Conservation (phyloP, 345 rosid genomes). For the Raphanus sativus region DNA sequence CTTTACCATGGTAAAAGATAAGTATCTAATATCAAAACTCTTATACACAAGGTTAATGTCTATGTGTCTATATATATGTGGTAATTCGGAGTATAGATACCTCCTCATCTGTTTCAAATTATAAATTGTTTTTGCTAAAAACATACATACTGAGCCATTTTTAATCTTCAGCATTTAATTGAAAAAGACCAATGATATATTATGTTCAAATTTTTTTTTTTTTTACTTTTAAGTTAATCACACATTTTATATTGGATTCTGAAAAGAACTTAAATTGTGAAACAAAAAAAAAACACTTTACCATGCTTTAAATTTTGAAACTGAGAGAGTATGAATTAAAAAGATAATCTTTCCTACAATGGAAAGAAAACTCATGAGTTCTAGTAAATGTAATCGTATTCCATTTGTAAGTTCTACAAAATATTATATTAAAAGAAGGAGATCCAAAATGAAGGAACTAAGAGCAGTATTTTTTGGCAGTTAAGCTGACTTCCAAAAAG, state of each 20-base stretch:
- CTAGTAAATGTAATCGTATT: not conserved
- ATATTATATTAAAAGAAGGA: not conserved
- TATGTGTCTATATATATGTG: not conserved
- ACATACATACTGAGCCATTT: no score
- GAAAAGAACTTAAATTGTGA: no score
- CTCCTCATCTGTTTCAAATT: no score
- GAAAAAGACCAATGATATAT: no score
- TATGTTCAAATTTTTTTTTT: no score
- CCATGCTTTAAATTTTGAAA: no score
- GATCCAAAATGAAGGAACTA: slow-evolving; percentile 5
- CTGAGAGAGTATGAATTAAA: not conserved
- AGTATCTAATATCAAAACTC: not conserved
- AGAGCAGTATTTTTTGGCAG: not conserved
- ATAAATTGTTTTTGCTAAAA: no score
- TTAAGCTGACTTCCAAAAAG: slow-evolving; percentile 18
- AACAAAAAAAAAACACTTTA: no score
- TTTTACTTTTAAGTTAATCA: no score
- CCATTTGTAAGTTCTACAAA: not conserved
- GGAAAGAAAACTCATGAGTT: not conserved
- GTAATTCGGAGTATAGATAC: no score
- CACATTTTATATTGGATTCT: no score
- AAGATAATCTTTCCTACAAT: not conserved
- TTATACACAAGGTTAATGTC: not conserved
- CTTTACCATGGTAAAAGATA: not conserved
- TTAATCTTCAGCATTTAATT: no score